Evolutionary conservation across 495 filamentous ascomycete species (phyloP), one percentile per base, ranked within the genome.

Genomic region (Podospora pseudopauciseta): DNA sequence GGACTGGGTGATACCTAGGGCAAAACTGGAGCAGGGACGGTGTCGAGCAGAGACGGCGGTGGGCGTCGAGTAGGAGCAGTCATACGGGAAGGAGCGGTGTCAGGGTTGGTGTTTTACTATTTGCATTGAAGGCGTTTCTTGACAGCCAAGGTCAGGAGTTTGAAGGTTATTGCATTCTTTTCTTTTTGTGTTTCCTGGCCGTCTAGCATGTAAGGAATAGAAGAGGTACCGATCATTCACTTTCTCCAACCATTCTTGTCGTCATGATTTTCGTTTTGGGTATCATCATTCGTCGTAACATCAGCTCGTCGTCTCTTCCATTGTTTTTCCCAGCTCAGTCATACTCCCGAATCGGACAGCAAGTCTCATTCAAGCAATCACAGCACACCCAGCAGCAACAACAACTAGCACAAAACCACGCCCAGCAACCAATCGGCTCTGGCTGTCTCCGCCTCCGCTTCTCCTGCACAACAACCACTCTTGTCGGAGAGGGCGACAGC

Each of bases 381-480:
- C 16, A 66, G 34, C 69, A 71, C 0, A 63, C 53, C 23, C 30
- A 65, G 32, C 62, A 67, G 53, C 69, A 71, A 39, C 64, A 67
- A 3, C 30, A 65, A 6, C 30, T 23, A 20, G 61, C 67, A n/a
- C 57, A 72, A 9, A 72, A 67, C 65, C 65, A 67, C 11, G 65
- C 39, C 49, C 53, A 63, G 63, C 64, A 71, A 1, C 69, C 62
- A 2, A 39, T 1, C 1, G 6, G 3, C 26, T 30, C 30, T 9
- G 26, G 61, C 26, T 65, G 39, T 4, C 65, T 26, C 13, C 60
- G 65, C 15, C 63, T 44, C 39, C 66, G 6, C 57, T 32, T 34
- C 61, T 71, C 65, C 13, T 71, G 57, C n/a, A 71, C 53, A 4
- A 71, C 49, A 7, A 71, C 23, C 3, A 71, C 44, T 4, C 69